A percentile compares a stretch with the other conserved stretches of the same genome.
Conservation (phyloP, 345 rosid species). For the Ricinus communis region DNA sequence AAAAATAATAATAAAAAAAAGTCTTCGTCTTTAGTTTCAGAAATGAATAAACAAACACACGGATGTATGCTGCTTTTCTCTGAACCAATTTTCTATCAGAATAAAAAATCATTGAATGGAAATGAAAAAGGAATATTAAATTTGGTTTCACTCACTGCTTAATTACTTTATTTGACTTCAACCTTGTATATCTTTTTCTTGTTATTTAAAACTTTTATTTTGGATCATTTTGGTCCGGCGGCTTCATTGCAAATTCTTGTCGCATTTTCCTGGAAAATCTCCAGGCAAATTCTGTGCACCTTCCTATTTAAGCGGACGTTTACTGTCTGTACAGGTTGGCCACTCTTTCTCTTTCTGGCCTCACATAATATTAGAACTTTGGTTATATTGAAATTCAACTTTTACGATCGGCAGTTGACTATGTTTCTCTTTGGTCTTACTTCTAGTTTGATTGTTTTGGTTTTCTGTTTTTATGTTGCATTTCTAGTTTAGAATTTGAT, state of each 20-base stretch:
- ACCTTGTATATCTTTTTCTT: too few relatives aligned
- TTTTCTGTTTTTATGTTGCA: too few relatives aligned
- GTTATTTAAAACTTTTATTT: not conserved
- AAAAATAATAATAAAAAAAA: too few relatives aligned
- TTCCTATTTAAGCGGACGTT: not conserved
- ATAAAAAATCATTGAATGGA: too few relatives aligned
- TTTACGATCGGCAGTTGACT: constrained; percentile 14
- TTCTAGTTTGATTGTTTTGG: not conserved
- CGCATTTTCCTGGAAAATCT: not conserved
- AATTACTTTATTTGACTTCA: too few relatives aligned
- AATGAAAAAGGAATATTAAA: too few relatives aligned
- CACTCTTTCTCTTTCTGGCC: not conserved
- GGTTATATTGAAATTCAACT: not conserved
- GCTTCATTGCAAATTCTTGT: constrained; percentile 6
- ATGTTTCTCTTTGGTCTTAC: constrained; percentile 1
- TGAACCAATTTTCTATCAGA: too few relatives aligned
- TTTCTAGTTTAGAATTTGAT: not conserved
- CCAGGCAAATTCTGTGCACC: not conserved
- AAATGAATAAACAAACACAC: too few relatives aligned
- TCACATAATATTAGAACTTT: not conserved
- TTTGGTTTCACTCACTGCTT: too few relatives aligned
- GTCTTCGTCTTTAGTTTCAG: too few relatives aligned
- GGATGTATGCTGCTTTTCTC: too few relatives aligned
- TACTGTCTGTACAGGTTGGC: constrained; percentile 9
- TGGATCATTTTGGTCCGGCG: not conserved